phyloP scores from a whole-genome alignment of 768 basidiomycete species.

The Boletus vinaceobasis region DNA sequence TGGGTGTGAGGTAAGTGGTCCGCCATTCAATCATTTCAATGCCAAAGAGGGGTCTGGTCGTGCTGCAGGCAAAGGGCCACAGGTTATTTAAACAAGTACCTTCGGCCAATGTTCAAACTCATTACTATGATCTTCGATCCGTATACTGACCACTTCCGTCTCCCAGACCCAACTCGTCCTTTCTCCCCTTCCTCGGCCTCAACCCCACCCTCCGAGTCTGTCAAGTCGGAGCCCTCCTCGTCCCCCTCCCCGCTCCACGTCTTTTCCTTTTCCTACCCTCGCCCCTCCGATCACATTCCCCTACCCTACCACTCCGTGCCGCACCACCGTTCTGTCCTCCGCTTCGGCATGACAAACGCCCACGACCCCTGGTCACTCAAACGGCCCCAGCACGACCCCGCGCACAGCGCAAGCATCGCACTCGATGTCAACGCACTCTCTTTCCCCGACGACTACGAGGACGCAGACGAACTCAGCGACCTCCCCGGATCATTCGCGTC shows the following conservation, averaged over 20 bases:
- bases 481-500: slow-evolving; percentile 30
- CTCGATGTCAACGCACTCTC: slow-evolving; percentile 35
- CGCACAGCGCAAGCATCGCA: slow-evolving; percentile 13
- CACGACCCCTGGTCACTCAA: slow-evolving; percentile 26
- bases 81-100: neutral
- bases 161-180: slow-evolving; percentile 9
- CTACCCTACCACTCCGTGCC: neutral
- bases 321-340: slow-evolving; percentile 12
- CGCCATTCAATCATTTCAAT: neutral
- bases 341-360: slow-evolving; percentile 28
- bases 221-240: slow-evolving; percentile 30
- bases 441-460: slow-evolving; percentile 64
- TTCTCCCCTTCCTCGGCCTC: neutral
- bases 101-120: neutral
- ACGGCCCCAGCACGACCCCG: slow-evolving; percentile 8
- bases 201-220: slow-evolving; percentile 19
- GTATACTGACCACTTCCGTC: slow-evolving; percentile 17
- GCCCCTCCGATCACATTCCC: neutral
- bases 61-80: slow-evolving; percentile 2
- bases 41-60: neutral
- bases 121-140: slow-evolving; percentile 21
- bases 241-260: slow-evolving; percentile 17
- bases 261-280: slow-evolving; percentile 25
- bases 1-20: slow-evolving; percentile 17
- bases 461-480: slow-evolving; percentile 52